Percentiles rank a stretch among this genome's conserved stretches.
phyloP scores from a whole-genome alignment of 495 filamentous ascomycete species.

The Pseudotulostoma volvatum region DNA sequence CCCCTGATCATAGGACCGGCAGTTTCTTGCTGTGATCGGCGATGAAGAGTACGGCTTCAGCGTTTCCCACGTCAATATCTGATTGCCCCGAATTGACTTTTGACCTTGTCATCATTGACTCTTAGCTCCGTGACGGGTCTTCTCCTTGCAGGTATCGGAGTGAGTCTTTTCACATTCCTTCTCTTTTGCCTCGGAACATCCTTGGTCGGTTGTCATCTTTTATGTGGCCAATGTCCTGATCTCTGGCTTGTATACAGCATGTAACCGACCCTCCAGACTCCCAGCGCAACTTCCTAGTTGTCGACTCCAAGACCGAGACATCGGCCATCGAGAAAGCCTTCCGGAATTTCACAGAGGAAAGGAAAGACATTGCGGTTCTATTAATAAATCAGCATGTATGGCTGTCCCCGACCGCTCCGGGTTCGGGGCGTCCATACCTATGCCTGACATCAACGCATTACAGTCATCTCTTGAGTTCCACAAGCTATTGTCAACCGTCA shows the following conservation, averaged over 20 bases:
- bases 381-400: conserved; percentile 96
- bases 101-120: conserved; percentile 10
- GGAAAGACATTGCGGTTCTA: conserved; percentile 92
- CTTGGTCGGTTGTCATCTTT: no score
- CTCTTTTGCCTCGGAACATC: not conserved
- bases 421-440: no score
- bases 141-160: conserved; percentile 85
- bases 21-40: conserved; percentile 94
- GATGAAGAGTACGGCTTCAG: conserved; percentile 87
- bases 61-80: conserved; percentile 1
- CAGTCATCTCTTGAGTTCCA: no score
- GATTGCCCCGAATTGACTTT: conserved; percentile 2
- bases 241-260: conserved; percentile 41
- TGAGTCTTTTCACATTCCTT: conserved; percentile 29
- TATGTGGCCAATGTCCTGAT: no score
- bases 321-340: conserved; percentile 83
- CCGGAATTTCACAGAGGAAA: conserved; percentile 65
- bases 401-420: no score
- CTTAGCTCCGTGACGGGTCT: conserved; percentile 85
- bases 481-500: no score
- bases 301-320: conserved; percentile 81
- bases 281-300: conserved; percentile 94
- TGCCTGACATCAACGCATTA: no score
- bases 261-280: conserved; percentile 65
- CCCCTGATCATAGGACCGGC: conserved; percentile 45